These are phyloP conservation scores for Stachybotrys echinatus DNA, from an alignment of 2,329 filamentous ascomycete species.

Conservation along the genomic window DNA sequence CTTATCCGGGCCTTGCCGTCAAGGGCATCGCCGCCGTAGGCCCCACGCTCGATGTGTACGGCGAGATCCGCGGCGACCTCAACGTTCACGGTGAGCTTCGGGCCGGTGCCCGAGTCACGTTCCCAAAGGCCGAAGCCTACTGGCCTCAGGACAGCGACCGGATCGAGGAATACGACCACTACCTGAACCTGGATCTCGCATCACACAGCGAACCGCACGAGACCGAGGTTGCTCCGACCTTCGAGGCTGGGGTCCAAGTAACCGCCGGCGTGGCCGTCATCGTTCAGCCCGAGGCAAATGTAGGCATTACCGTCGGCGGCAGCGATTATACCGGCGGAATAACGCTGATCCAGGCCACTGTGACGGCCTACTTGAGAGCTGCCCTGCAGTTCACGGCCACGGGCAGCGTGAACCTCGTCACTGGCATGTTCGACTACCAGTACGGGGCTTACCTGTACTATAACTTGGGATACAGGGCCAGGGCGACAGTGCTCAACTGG, in stretches of 20 bases:
- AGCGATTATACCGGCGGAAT: conserved; percentile 1
- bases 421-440: not conserved
- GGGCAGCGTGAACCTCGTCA: not conserved
- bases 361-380: conserved; percentile 3
- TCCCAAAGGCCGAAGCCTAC: not conserved
- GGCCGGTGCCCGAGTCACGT: not conserved
- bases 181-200: not conserved
- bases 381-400: conserved; percentile 2
- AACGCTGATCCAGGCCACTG: conserved; percentile 1
- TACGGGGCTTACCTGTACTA: conserved; percentile 4
- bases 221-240: conserved; percentile 1
- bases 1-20: conserved; percentile 8
- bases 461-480: conserved; percentile 2
- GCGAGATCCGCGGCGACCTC: conserved; percentile 2
- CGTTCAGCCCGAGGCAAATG: conserved; percentile 3
- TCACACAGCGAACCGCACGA: not conserved
- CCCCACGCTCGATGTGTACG: conserved; percentile 10
- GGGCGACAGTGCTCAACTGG: conserved; percentile 3
- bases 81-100: not conserved
- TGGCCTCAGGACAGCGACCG: not conserved
- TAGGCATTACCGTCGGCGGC: conserved; percentile 5
- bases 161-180: not conserved
- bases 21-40: conserved; percentile 12
- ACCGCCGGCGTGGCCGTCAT: conserved; percentile 1
- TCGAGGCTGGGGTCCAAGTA: conserved; percentile 5